A percentile compares a stretch with the other conserved stretches of the same genome.
Evolutionary conservation across 148 eudicot species (phyloP).

Genomic region (Silene latifolia): DNA sequence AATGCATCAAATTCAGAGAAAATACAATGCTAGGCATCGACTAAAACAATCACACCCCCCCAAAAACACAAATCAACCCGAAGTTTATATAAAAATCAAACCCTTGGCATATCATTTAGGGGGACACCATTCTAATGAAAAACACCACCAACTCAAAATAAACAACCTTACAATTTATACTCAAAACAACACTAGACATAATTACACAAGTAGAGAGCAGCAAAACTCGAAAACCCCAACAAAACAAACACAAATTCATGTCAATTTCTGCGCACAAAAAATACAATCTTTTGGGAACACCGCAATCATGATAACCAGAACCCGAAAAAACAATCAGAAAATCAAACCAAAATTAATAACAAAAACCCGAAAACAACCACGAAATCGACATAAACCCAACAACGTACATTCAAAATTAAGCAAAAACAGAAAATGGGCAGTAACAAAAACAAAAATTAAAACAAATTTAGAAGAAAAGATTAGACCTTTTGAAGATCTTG

Average conservation of each 20-base stretch:
- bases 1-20: neutral
- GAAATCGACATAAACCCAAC: neutral
- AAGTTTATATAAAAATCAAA: neutral
- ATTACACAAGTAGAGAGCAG: too few relatives aligned
- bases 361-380: neutral
- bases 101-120: neutral
- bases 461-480: neutral
- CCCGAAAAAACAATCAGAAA: neutral
- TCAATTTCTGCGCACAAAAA: too few relatives aligned
- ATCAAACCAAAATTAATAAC: neutral
- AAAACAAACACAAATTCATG: too few relatives aligned
- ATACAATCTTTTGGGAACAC: too few relatives aligned
- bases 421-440: conserved; percentile 5
- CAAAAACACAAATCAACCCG: neutral
- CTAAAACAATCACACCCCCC: neutral
- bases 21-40: neutral
- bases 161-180: too few relatives aligned
- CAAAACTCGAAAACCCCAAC: too few relatives aligned
- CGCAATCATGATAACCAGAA: neutral
- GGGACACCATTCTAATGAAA: neutral
- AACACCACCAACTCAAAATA: neutral
- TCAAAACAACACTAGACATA: too few relatives aligned
- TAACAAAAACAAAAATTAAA: conserved; percentile 1
- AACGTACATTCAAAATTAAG: neutral
- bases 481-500: conserved; percentile 63